Percentiles rank a stretch among this genome's conserved stretches.
These are phyloP conservation scores for Byssochlamys sp. DNA, from an alignment of 2,329 filamentous ascomycete species.

Conservation along the genomic window DNA sequence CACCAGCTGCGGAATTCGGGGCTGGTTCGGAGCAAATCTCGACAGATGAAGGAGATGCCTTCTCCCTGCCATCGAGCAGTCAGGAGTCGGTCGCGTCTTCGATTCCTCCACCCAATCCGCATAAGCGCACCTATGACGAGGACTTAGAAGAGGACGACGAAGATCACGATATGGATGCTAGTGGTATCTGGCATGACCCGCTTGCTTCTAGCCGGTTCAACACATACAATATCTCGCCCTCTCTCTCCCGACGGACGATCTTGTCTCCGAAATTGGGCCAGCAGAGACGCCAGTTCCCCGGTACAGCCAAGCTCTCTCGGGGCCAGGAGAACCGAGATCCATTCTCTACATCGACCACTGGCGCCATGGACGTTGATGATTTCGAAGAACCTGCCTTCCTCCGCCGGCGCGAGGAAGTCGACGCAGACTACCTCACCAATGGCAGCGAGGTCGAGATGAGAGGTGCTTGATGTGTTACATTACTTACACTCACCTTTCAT, in stretches of 20 bases:
- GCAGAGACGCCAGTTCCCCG: constrained; percentile 14
- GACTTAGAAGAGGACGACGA: constrained; percentile 30
- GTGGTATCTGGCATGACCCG: constrained; percentile 19
- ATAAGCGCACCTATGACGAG: constrained; percentile 36
- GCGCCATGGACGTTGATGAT: constrained; percentile 29
- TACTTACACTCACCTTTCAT: neutral
- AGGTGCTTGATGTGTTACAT: neutral
- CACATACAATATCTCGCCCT: neutral
- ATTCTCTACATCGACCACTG: constrained; percentile 8
- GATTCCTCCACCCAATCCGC: constrained; percentile 19
- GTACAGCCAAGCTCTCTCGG: constrained; percentile 9
- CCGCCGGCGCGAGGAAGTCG: constrained; percentile 31
- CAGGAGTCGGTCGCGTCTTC: constrained; percentile 26
- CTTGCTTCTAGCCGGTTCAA: constrained; percentile 5
- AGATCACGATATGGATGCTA: constrained; percentile 11
- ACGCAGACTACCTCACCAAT: constrained; percentile 17
- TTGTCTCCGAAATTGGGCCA: constrained; percentile 23
- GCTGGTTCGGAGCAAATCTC: constrained; percentile 15
- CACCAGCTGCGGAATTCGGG: constrained; percentile 17
- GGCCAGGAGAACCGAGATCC: constrained; percentile 21
- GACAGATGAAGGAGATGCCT: constrained; percentile 26
- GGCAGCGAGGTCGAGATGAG: neutral
- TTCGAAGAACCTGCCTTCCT: constrained; percentile 40
- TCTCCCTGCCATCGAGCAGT: constrained; percentile 32
- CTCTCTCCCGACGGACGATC: constrained; percentile 17